Evolutionary conservation across 192 early-diverging fungal genomes (phyloP), one percentile per base, ranked within the genome.

Genomic region (Lunasporangiospora selenospora): DNA sequence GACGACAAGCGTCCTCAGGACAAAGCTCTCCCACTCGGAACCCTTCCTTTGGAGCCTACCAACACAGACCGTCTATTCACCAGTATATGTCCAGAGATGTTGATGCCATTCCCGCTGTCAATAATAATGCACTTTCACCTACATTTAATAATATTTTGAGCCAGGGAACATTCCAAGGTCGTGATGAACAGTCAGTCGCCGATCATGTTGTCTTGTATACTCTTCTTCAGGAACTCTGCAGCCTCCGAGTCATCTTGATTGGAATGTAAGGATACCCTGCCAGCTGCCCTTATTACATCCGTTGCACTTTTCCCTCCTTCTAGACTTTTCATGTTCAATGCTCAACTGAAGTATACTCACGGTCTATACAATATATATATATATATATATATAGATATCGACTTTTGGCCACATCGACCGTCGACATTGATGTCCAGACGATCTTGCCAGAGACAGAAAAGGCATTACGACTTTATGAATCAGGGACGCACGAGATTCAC

Each of bases 181-280:
- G n/a, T n/a, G n/a, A n/a, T n/a, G n/a, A n/a, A n/a, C n/a, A n/a
- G n/a, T n/a, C 41, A 16, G 61, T 42, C 3, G 69, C 69, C 2
- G 69, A 73, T 41, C 69, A 73, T 37, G 33, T 73, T 40, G 61
- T 73, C 16, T 49, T 73, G 2, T 73, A 73, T 50, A 58, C 54
- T 3, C 65, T 63, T 54, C 44, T 77, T 24, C 51, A 48, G 21
- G 76, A 70, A 21, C 48, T 77, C 4, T 77, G 76, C 23, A 60
- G 16, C 26, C 41, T 71, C 15, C 55, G 76, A 4, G 60, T 65
- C 46, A 23, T 21, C 1, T 27, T 71, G 41, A 77, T 71, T 24
- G 36, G 43, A 36, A 40, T 71, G 76, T 77, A 71, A 10, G 65
- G 29, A 44, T 15, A 31, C 50, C 8, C 21, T 31, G 2, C 23